These are phyloP conservation scores for Cicer chorassanicum DNA, from an alignment of 306 rosid genomes.

Conservation along the genomic window DNA sequence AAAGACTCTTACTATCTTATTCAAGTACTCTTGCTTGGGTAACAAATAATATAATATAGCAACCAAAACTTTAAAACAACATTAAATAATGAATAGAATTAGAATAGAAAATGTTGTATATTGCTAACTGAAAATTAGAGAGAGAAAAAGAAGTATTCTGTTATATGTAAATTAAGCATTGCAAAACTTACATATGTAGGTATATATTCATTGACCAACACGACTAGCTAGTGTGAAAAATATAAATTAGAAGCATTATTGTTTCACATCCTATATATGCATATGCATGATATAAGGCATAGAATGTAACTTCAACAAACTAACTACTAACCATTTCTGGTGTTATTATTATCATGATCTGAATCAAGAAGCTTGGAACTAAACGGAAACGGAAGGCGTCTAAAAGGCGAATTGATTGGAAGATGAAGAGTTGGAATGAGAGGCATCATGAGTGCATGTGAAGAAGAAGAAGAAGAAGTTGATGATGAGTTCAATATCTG, in stretches of 20 bases:
- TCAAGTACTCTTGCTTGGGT: too few species aligned
- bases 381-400: constrained; percentile 47
- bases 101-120: too few species aligned
- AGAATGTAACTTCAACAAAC: constrained; percentile 33
- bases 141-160: too few species aligned
- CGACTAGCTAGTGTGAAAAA: too few species aligned
- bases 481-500: constrained; percentile 59
- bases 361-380: constrained; percentile 56
- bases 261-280: constrained; percentile 13
- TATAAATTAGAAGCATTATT: constrained; percentile 20
- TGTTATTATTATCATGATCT: constrained; percentile 20
- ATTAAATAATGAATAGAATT: too few species aligned
- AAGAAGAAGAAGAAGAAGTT: neutral
- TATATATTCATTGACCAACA: too few species aligned
- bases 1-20: too few species aligned
- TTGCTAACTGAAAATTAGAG: too few species aligned
- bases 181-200: constrained; percentile 26
- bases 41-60: too few species aligned
- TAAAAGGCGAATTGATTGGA: constrained; percentile 47
- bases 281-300: neutral
- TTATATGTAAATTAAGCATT: constrained; percentile 43
- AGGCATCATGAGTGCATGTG: too few species aligned
- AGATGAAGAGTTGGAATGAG: constrained; percentile 8
- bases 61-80: too few species aligned
- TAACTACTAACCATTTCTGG: constrained; percentile 11